Evolutionary conservation across 495 filamentous ascomycete genomes (phyloP).

Genomic region (Penicillium coffeae): DNA sequence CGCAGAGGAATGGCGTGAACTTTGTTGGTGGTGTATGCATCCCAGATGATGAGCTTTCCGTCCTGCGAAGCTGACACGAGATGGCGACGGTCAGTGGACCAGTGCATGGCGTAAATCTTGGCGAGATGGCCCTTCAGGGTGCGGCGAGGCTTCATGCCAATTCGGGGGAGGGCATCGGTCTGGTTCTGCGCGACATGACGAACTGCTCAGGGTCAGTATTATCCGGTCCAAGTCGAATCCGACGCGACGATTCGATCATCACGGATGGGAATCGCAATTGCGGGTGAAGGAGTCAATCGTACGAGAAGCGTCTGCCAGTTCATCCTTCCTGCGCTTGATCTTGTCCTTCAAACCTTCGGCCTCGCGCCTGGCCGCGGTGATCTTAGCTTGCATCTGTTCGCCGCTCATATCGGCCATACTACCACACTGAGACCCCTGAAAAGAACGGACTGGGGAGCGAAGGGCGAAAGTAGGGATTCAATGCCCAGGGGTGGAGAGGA

Average conservation of each 20-base stretch:
- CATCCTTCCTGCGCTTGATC: conserved; percentile 99
- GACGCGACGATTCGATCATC: too few species aligned
- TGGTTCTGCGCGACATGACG: conserved; percentile 84
- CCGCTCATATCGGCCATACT: conserved; percentile 62
- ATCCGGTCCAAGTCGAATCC: too few species aligned
- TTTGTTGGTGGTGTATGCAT: conserved; percentile 99
- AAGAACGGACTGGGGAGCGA: conserved; percentile 15
- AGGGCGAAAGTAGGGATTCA: conserved; percentile 11
- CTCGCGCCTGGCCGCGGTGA: conserved; percentile 94
- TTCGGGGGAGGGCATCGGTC: conserved; percentile 83
- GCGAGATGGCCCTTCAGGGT: conserved; percentile 96
- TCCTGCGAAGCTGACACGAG: conserved; percentile 98
- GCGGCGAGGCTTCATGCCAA: conserved; percentile 93
- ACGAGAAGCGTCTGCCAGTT: conserved; percentile 96
- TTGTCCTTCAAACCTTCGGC: conserved; percentile 96
- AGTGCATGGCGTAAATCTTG: conserved; percentile 99
- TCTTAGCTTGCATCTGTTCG: conserved; percentile 79
- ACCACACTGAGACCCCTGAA: conserved; percentile 26
- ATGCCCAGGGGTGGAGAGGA: conserved; percentile 13
- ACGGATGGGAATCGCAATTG: too few species aligned
- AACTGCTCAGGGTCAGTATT: conserved; percentile 54
- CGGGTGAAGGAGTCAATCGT: conserved; percentile 45
- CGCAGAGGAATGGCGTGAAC: conserved; percentile 98
- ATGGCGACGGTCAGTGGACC: conserved; percentile 97
- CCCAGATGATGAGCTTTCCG: conserved; percentile 99